Evolutionary conservation across 345 rosid species (phyloP), one percentile per base, ranked within the genome.

Genomic region (Hibiscus syriacus): DNA sequence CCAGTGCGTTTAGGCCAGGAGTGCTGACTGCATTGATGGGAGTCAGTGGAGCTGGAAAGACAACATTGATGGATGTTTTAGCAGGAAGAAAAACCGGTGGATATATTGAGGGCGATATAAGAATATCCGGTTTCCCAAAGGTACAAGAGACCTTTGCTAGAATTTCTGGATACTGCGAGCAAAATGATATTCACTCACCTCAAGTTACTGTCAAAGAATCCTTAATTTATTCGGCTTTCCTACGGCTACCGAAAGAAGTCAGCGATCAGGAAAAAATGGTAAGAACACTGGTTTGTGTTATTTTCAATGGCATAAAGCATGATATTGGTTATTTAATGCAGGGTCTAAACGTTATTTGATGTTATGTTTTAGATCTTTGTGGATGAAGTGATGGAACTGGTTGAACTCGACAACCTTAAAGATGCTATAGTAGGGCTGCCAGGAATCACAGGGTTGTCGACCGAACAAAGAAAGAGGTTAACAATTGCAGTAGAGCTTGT

Each of bases 111-210:
- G 98, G 98, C 7, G 97, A 88, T 39, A 74, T 90, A 29, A 83
- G 85, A 81, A 90, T 92, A 71, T 90, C 92, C 0, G 97, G 98
- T 32, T 92, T 74, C 67, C 86, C 86, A 14, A 88, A 90, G 85
- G 83, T 80, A 38, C 98, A 90, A 80, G 88, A 87, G 77, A 89
- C 96, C 4, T 92, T 92, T 78, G 98, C 98, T 14, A 88, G 98
- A 81, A 84, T 20, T 36, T 36, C 39, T 36, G 39, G 39, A 36
- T 36, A 36, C 39, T 36, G 39, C 11, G 39, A 36, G 8, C 39
- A 36, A 36, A 36, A 7, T 36, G 39, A 36, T 36, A 36, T 7
- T 36, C 39, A 36, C 39, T 36, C 39, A 8, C 39, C 39, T 36
- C 39, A 36, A 36, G 39, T 36, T 36, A 36, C 39, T 36, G 39